Conservation (phyloP, 2,329 filamentous ascomycete species). For the Tolypocladium ovalisporum region DNA sequence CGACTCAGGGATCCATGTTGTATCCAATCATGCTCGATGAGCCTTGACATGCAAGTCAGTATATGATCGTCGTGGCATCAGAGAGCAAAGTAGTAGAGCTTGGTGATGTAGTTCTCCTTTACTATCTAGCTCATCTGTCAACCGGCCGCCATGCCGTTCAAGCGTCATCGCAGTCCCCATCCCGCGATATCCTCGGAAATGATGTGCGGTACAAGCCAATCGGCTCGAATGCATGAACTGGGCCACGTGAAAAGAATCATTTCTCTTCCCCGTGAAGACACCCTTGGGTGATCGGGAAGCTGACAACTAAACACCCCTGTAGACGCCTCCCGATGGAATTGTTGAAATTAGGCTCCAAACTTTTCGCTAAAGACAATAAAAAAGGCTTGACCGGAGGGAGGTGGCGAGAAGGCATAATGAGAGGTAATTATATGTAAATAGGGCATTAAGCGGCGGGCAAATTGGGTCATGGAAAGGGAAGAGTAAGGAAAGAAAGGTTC, state of each 20-base stretch:
- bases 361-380: not conserved
- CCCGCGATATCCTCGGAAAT: not conserved
- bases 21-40: not conserved
- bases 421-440: not conserved
- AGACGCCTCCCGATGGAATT: constrained; percentile 10
- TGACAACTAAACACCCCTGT: not conserved
- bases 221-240: not conserved
- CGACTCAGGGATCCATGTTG: not conserved
- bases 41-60: not conserved
- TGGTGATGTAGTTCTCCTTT: not conserved
- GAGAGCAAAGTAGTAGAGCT: not conserved
- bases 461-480: not conserved
- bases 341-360: not conserved
- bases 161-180: not conserved
- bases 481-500: not conserved
- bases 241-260: not conserved
- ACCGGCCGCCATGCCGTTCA: not conserved
- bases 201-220: not conserved
- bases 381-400: not conserved
- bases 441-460: not conserved
- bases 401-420: not conserved
- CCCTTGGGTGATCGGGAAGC: not conserved
- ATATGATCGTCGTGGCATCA: not conserved
- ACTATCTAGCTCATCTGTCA: not conserved
- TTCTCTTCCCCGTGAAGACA: not conserved